Evolutionary conservation across 495 filamentous ascomycete genomes (phyloP).

Genomic region (Hypoxylon crocopeplum): DNA sequence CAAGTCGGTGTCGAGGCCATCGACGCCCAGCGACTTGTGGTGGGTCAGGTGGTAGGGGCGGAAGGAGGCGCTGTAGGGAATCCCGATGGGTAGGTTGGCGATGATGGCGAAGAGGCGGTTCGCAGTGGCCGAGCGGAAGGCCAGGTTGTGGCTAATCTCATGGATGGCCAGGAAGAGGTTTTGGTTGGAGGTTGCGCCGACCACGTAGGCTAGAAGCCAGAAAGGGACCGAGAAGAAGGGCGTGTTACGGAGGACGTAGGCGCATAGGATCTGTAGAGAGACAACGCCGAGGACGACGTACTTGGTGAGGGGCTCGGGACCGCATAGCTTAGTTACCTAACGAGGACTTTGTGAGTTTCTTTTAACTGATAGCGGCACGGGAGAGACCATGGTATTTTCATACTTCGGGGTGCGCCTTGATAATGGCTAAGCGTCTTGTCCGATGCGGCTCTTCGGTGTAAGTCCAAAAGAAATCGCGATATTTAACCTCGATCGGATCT

Average conservation of each 20-base stretch:
- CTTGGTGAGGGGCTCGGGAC: slow-evolving; percentile 94
- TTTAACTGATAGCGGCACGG: background rate
- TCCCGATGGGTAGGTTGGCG: slow-evolving; percentile 93
- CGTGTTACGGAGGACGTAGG: slow-evolving; percentile 78
- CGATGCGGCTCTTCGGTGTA: slow-evolving; percentile 98
- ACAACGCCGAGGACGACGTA: slow-evolving; percentile 89
- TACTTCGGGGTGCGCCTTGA: slow-evolving; percentile 98
- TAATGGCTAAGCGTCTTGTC: slow-evolving; percentile 87
- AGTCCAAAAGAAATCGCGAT: slow-evolving; percentile 80
- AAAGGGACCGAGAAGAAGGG: slow-evolving; percentile 83
- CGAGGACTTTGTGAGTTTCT: slow-evolving; percentile 19
- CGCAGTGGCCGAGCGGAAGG: slow-evolving; percentile 81
- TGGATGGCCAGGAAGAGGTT: slow-evolving; percentile 99
- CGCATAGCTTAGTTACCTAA: slow-evolving; percentile 96
- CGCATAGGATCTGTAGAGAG: slow-evolving; percentile 77
- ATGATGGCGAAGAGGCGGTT: slow-evolving; percentile 90
- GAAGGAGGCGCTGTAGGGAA: slow-evolving; percentile 97
- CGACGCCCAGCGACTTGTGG: slow-evolving; percentile 97
- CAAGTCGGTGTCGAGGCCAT: slow-evolving; percentile 94
- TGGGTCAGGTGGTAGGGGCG: slow-evolving; percentile 98
- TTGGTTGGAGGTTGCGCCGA: slow-evolving; percentile 97
- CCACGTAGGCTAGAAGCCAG: slow-evolving; percentile 85
- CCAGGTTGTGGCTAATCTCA: slow-evolving; percentile 98
- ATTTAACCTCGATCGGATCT: slow-evolving; percentile 49
- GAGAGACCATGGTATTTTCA: background rate